phyloP scores from a whole-genome alignment of 2,329 filamentous ascomycete genomes.

The Didymella pinodella region DNA sequence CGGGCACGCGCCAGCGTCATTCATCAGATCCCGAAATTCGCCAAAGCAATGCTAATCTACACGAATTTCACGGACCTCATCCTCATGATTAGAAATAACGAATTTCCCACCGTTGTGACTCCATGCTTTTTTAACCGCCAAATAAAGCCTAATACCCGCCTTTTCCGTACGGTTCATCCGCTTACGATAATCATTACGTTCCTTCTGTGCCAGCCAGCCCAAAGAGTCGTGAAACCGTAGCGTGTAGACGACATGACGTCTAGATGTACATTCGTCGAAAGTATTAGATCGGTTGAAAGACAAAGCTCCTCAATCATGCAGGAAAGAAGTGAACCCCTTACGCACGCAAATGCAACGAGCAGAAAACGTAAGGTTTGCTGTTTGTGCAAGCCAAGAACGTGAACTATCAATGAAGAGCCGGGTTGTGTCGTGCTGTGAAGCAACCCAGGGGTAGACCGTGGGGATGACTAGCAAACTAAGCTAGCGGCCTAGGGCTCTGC shows the following conservation, averaged over 20 bases:
- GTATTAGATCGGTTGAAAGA: slow-evolving; percentile 28
- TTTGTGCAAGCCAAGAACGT: slow-evolving; percentile 25
- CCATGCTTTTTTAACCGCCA: slow-evolving; percentile 34
- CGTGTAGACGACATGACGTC: slow-evolving; percentile 21
- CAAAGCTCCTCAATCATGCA: slow-evolving; percentile 30
- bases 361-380: slow-evolving; percentile 35
- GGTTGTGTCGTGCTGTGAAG: slow-evolving; percentile 3
- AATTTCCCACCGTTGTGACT: slow-evolving; percentile 24
- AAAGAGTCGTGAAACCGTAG: slow-evolving; percentile 32
- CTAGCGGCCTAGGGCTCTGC: slow-evolving; percentile 54
- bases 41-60: slow-evolving; percentile 33
- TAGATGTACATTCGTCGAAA: slow-evolving; percentile 26
- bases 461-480: slow-evolving; percentile 29
- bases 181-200: slow-evolving; percentile 27
- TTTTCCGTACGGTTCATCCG: slow-evolving; percentile 16
- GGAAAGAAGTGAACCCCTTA: slow-evolving; percentile 34
- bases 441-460: slow-evolving; percentile 15
- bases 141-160: slow-evolving; percentile 27
- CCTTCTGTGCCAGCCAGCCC: slow-evolving; percentile 40
- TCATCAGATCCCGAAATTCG: slow-evolving; percentile 21
- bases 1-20: slow-evolving; percentile 17
- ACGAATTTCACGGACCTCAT: slow-evolving; percentile 18
- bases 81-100: slow-evolving; percentile 23
- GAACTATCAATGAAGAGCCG: slow-evolving; percentile 19
- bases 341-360: slow-evolving; percentile 47